phyloP scores from a whole-genome alignment of 179 eudicot genomes.

The Silene coronaria region DNA sequence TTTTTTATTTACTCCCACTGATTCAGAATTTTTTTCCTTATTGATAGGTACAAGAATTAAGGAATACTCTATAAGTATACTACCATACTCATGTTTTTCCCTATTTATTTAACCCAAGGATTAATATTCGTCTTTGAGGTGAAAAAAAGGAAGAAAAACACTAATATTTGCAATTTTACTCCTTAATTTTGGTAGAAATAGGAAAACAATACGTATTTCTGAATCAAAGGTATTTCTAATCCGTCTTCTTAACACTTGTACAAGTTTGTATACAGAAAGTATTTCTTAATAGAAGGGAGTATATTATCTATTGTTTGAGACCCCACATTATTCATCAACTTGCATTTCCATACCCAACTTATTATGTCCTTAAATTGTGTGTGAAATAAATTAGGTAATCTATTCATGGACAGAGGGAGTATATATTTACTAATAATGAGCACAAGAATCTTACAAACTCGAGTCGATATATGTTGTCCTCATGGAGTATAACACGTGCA shows the following conservation, averaged over 20 bases:
- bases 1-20: background rate
- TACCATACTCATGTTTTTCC: no score
- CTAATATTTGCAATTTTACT: no score
- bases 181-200: no score
- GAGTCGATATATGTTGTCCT: slow-evolving; percentile 75
- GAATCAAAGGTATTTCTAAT: no score
- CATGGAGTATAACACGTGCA: slow-evolving; percentile 79
- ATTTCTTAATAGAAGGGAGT: background rate
- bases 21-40: background rate
- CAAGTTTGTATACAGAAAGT: background rate
- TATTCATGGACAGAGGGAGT: background rate
- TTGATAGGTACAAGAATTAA: background rate
- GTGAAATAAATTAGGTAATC: background rate
- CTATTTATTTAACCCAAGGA: no score
- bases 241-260: no score
- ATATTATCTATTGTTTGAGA: background rate
- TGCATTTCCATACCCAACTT: no score
- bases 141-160: no score
- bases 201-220: no score
- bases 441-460: slow-evolving; percentile 59
- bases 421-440: background rate
- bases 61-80: no score
- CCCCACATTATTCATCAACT: no score
- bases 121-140: no score
- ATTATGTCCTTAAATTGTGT: background rate